Conservation (phyloP, 768 basidiomycete genomes). For the Suillus variegatus region DNA sequence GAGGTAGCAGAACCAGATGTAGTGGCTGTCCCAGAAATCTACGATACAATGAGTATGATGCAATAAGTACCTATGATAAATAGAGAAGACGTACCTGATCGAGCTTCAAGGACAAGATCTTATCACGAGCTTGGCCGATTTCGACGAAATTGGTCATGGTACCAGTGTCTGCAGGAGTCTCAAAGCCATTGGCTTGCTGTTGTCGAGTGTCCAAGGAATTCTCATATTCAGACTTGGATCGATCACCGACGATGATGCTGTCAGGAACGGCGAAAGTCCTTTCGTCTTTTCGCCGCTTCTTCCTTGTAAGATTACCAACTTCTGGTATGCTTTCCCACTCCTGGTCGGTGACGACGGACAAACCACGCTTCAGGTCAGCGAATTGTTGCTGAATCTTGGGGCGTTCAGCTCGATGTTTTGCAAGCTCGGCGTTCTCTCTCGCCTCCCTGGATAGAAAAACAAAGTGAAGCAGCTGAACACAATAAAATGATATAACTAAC, state of each 20-base stretch:
- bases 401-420: constrained; percentile 78
- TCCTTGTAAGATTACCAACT: constrained; percentile 93
- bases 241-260: constrained; percentile 86
- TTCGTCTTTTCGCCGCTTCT: constrained; percentile 85
- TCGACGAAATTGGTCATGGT: constrained; percentile 92
- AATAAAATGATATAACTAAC: constrained; percentile 40
- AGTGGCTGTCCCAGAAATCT: constrained; percentile 73
- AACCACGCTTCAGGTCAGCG: constrained; percentile 89
- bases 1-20: constrained; percentile 79
- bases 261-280: constrained; percentile 90
- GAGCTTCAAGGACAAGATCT: constrained; percentile 88
- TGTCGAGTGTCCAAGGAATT: constrained; percentile 73
- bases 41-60: background rate
- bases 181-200: constrained; percentile 79
- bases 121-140: constrained; percentile 96
- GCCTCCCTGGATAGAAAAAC: constrained; percentile 56
- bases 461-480: constrained; percentile 29
- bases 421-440: constrained; percentile 70
- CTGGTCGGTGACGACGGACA: constrained; percentile 81
- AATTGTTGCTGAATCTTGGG: constrained; percentile 98
- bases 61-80: background rate
- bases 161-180: constrained; percentile 79
- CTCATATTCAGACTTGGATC: constrained; percentile 73
- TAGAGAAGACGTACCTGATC: constrained; percentile 67
- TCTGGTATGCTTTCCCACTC: constrained; percentile 97